phyloP scores from a whole-genome alignment of 345 rosid species.

The Xanthoceras sorbifolium region DNA sequence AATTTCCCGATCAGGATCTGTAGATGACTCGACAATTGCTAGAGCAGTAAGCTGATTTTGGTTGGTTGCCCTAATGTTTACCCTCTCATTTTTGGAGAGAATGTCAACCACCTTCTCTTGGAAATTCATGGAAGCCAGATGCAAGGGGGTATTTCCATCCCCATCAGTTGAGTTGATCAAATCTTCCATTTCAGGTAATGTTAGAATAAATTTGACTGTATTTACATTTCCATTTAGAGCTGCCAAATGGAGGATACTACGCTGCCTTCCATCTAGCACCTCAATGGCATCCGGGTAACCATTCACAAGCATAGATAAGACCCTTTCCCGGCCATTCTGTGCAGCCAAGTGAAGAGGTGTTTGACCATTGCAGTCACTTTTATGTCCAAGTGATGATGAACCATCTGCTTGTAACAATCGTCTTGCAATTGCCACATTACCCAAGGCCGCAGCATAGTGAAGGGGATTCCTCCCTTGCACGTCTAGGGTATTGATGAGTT shows the following conservation, averaged over 20 bases:
- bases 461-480: slow-evolving; percentile 2
- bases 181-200: background rate
- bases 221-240: background rate
- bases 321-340: background rate
- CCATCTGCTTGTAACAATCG: background rate
- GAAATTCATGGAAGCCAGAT: background rate
- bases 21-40: background rate
- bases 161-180: background rate
- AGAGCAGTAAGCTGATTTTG: background rate
- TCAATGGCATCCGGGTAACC: slow-evolving; percentile 2
- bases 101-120: background rate
- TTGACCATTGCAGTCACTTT: background rate
- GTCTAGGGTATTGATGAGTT: background rate
- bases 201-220: background rate
- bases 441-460: background rate
- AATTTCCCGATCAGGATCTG: background rate
- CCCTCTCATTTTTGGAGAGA: background rate
- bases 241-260: slow-evolving; percentile 7
- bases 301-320: background rate
- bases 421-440: background rate
- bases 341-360: slow-evolving; percentile 9
- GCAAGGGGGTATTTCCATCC: slow-evolving; percentile 11
- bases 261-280: background rate
- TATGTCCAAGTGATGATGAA: background rate
- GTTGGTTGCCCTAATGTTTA: background rate